Evolutionary conservation across 805 yeast species (phyloP), one percentile per base, ranked within the genome.

Genomic region (Barnettozyma californica): DNA sequence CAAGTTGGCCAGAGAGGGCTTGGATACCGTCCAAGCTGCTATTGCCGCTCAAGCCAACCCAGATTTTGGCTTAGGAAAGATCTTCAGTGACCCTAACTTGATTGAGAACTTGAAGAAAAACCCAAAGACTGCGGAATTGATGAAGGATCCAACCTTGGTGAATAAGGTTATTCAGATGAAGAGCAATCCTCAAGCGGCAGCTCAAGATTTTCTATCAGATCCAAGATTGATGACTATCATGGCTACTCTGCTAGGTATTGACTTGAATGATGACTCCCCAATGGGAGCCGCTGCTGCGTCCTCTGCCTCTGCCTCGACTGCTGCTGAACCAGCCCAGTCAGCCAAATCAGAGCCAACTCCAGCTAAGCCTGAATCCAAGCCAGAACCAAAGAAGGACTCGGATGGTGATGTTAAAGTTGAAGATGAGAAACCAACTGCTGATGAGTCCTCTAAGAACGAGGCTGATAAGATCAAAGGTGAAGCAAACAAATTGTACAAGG

Each of bases 141-240:
- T 91, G 88, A 82, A 85, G 54, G 98, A 94, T 65, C 96, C 97
- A 10, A 74, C 76, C 45, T 76, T 94, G 61, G 87, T 90, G 23
- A 76, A 77, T 44, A 86, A 89, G 70, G 77, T 87, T 55, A 61
- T 70, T 57, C 69, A 74, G 61, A 62, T 85, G 65, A 81, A 80
- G 68, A 55, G 72, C 33, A 84, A 90, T 66, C 98, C 98, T 35
- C 78, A 81, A 68, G 79, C 85, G 2, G 77, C 84, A 59, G 79
- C 87, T 49, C 71, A 80, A 25, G 84, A 81, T 52, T 76, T 90
- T 70, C 74, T 86, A 65, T 67, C 80, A 40, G 97, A 91, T 63
- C 94, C 87, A 53, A 79, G 97, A 59, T 68, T 94, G 63, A 86
- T 91, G 95, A 83, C 89, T 25, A 79, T 92, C 50, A 77, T 92